Evolutionary conservation across 2,329 filamentous ascomycete genomes (phyloP), one percentile per base, ranked within the genome.

Genomic region (Xylaria sp.): DNA sequence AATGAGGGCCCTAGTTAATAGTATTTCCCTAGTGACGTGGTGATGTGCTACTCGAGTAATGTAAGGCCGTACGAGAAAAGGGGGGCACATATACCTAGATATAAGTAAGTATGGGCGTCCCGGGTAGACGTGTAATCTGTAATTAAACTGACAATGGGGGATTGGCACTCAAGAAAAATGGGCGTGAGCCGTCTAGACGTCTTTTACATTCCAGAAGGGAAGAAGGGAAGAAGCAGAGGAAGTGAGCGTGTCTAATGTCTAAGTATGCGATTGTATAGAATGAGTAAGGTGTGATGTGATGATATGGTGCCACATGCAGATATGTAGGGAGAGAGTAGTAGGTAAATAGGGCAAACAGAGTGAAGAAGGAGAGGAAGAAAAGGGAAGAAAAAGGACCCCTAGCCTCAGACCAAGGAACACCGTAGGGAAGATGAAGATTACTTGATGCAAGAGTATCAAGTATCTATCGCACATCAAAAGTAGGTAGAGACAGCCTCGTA

Each of bases 401-500:
- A 23, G 33, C 17, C 23, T 25, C 21, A 45, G 38, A 35, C 9
- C 28, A 42, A 4, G 51, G 51, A 49, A 37, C 51, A 33, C 51
- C 17, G 45, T 19, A 9, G 21, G 15, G 51, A 55, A 43, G 45
- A 51, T 9, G n/a, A n/a, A n/a, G n/a, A n/a, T n/a, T n/a, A n/a
- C n/a, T n/a, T n/a, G 31, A 9, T 31, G 28, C 9, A 9, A 45
- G 21, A n/a, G 9, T 31, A 28, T n/a, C 12, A 46, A 19, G 17
- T 12, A 19, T 19, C 21, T 28, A 28, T 12, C 11, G 31, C 28
- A 28, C 23, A 23, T 45, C 12, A 19, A 33, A 46, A 46, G 38
- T 33, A 59, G 58, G 63, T 59, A 54, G 56, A 61, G 63, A 62
- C 59, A 62, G 54, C 63, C 59, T 65, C 61, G 59, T 59, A 59